Percentiles rank a stretch among this genome's conserved stretches.
These are phyloP conservation scores for Chlorella variabilis DNA, from an alignment of 163 green algal genomes.

Conservation along the genomic window DNA sequence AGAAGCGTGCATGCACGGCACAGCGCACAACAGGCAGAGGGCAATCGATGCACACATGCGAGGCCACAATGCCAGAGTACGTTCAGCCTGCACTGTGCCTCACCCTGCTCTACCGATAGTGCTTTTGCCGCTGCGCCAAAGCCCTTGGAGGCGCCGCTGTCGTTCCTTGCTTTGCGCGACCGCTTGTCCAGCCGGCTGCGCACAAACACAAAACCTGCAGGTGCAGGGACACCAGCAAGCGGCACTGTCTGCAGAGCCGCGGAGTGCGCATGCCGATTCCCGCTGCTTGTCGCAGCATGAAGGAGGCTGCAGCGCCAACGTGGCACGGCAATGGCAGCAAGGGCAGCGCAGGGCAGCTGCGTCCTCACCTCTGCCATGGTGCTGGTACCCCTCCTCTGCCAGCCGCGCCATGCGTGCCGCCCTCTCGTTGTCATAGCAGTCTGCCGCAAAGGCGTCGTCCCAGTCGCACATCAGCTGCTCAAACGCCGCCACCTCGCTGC, in stretches of 20 bases:
- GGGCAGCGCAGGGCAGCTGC: not conserved
- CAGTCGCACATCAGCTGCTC: slow-evolving; percentile 33
- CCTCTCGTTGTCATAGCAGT: slow-evolving; percentile 5
- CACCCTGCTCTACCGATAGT: not conserved
- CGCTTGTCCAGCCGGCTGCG: slow-evolving; percentile 13
- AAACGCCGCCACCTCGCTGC: slow-evolving; percentile 25
- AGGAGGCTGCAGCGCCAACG: too few species aligned
- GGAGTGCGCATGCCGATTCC: too few species aligned
- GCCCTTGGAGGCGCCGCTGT: slow-evolving; percentile 5
- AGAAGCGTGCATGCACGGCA: too few species aligned
- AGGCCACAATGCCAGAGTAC: too few species aligned
- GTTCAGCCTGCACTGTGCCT: too few species aligned
- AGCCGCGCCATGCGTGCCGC: slow-evolving; percentile 1
- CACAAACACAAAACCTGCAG: slow-evolving; percentile 36
- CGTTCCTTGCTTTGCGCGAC: not conserved
- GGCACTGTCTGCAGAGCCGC: too few species aligned
- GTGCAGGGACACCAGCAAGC: too few species aligned
- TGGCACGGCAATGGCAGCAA: not conserved
- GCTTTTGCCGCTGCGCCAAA: slow-evolving; percentile 3
- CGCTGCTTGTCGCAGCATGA: too few species aligned
- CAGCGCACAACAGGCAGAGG: too few species aligned
- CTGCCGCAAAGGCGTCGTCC: slow-evolving; percentile 24
- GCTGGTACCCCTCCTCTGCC: slow-evolving; percentile 10
- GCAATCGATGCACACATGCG: too few species aligned
- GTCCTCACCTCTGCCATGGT: slow-evolving; percentile 17